Base-by-base conservation (phyloP, 805 yeast genomes). In the Middelhovenomyces tepae region DNA sequence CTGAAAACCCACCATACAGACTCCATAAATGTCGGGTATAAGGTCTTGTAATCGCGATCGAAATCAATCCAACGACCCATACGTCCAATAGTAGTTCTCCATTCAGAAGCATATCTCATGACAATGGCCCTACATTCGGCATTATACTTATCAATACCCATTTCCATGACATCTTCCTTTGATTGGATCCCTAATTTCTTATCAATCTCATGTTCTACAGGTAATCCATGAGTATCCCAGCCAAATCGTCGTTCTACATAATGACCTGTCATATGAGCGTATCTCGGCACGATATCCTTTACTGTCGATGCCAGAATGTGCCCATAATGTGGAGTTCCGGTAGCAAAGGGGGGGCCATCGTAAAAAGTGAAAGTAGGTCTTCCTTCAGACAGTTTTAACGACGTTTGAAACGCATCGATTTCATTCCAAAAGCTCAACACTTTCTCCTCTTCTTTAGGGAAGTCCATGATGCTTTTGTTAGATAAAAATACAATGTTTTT, bases 281-380 rank as follows among this genome's bases (percentile, higher is more conserved):
- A 91, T 56, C 99, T 75, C 36, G 98, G 98, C 36, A 91, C 89
- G 46, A 91, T 84, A 64, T 91, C 99, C 54, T 89, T 91, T 52
- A 87, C 84, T 37, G 99, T 91, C 24, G 97, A 91, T 2, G 97
- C 93, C 59, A 91, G 66, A 53, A 91, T 80, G 56, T 91, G 99
- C 43, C 99, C 99, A 58, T 91, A 93, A 59, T 91, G 99, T 27
- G 99, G 99, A 22, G 96, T 84, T 53, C 98, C 98, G 2, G 98
- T 91, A 37, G 99, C 99, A 61, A 91, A 91, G 48, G 99, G 99
- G 6, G 99, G 99, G 18, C 99, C 99, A 64, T 91, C 99, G 54
- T 82, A 91, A 59, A 91, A 91, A 23, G 95, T 75, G 59, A 87
- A 91, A 38, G 78, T 80, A 22, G 94, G 91, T 46, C 75, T 73